Conservation (phyloP, 140 eudicot species). For the Flaveria floridana region DNA sequence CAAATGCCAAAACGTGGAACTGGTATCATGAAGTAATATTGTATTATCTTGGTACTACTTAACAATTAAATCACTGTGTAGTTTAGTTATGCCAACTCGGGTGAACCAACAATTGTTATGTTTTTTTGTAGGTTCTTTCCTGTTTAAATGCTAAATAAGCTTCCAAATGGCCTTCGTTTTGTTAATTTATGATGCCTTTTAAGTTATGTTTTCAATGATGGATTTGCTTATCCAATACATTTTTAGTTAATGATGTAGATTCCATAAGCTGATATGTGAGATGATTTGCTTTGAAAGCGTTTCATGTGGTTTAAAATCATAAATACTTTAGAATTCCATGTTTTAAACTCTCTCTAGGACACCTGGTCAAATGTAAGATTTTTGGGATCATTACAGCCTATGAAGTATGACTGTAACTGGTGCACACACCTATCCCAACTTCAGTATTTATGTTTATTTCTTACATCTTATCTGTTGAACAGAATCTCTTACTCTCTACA, state of each 20-base stretch:
- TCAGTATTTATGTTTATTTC: slow-evolving; percentile 23
- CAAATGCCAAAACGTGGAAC: not conserved
- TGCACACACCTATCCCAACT: slow-evolving; percentile 3
- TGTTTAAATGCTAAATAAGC: not conserved
- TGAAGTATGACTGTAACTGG: not conserved
- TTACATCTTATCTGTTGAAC: slow-evolving; percentile 32
- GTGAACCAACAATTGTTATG: not conserved
- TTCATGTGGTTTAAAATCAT: slow-evolving; percentile 5
- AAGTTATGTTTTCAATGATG: not conserved
- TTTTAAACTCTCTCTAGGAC: not conserved
- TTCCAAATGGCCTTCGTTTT: not conserved
- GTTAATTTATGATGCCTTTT: not conserved
- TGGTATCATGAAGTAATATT: not conserved
- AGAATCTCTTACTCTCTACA: slow-evolving; percentile 88
- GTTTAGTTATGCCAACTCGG: not conserved
- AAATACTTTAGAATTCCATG: not conserved
- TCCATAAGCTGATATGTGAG: not conserved
- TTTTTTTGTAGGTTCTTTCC: not conserved
- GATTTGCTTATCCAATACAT: not conserved
- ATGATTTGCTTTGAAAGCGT: not conserved
- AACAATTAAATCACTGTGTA: not conserved
- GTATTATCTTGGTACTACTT: not conserved
- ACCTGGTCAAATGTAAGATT: not conserved
- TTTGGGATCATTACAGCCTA: not conserved
- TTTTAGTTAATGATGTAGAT: not conserved